Evolutionary conservation across 148 eudicot species (phyloP), one percentile per base, ranked within the genome.

Genomic region (Bassia scoparia): DNA sequence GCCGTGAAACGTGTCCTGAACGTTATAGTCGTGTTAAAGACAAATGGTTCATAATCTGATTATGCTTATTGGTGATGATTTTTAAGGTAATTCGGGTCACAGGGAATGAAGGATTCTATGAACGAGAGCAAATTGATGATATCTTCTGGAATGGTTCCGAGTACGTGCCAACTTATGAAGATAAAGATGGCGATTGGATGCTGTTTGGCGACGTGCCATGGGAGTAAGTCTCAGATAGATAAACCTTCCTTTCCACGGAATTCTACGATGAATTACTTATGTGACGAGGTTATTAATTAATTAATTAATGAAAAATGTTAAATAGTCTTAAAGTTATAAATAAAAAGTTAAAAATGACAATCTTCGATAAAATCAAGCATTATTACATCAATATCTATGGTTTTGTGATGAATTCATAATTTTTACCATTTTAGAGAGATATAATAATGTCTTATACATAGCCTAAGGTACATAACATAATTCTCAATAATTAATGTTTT

Each of bases 131-230:
- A 83, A 62, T 69, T 83, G 54, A 81, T 21, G 89, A 86, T 79
- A 81, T 77, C 67, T 26, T 86, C n/a, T n/a, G n/a, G 48, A 85
- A 76, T 71, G 87, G 84, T 31, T 84, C 90, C 2, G 90, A 87
- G 4, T 84, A 84, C 52, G 88, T 81, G 58, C 79, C 85, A 7
- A 81, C 88, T 30, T 87, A 84, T 48, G 90, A 87, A 76, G 90
- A 87, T 59, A 87, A 83, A 35, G 90, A 87, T 48, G 87, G 86
- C 31, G 90, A 87, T 17, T 87, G 90, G 88, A 84, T 87, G 90
- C 90, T 87, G 16, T 86, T 87, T 24, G 88, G 88, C 4, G 90
- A 87, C 73, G 90, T 87, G 54, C 88, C 90, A 46, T 87, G 86
- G 86, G 82, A 79, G 90, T 87, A 87, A 78, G 90, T 71, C 68